Evolutionary conservation across 2,329 filamentous ascomycete genomes (phyloP).

Genomic region (Chlorencoelia australis): DNA sequence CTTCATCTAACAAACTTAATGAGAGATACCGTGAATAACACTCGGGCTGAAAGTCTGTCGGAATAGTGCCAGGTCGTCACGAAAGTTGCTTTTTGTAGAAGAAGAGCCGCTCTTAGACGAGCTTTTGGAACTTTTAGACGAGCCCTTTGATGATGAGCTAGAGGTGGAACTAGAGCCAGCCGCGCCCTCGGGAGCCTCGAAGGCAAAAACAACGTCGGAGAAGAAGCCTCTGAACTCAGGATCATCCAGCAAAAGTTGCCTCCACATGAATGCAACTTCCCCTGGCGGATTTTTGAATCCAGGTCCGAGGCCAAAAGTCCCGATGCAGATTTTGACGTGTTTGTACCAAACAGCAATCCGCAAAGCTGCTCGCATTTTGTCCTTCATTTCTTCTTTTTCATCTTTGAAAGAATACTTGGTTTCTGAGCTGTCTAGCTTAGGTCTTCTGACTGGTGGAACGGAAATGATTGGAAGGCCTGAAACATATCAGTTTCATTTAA

Average conservation of each 20-base stretch:
- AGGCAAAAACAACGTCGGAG: conserved; percentile 51
- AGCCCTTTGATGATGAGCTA: conserved; percentile 12
- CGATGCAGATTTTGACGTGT: conserved; percentile 48
- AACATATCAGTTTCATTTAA: not conserved
- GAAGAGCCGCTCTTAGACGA: not conserved
- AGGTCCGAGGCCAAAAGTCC: conserved; percentile 56
- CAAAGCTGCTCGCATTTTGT: conserved; percentile 62
- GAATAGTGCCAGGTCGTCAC: conserved; percentile 6
- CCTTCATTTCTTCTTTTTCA: conserved; percentile 61
- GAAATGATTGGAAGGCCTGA: conserved; percentile 59
- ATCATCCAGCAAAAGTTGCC: conserved; percentile 53
- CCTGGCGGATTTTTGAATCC: conserved; percentile 53
- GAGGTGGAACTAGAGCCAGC: conserved; percentile 32
- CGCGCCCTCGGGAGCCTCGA: conserved; percentile 43
- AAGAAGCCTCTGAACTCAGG: conserved; percentile 53
- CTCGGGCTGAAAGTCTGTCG: conserved; percentile 7
- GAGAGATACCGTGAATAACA: conserved; percentile 8
- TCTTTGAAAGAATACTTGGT: conserved; percentile 60
- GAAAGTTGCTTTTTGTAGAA: conserved; percentile 3
- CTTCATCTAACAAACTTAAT: too few species aligned
- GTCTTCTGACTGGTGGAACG: conserved; percentile 60
- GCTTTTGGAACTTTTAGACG: conserved; percentile 8
- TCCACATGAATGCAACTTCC: conserved; percentile 56
- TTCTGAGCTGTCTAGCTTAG: conserved; percentile 60
- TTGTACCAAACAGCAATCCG: conserved; percentile 55